phyloP scores from a whole-genome alignment of 257 asterid genomes.

The Lycium barbarum region DNA sequence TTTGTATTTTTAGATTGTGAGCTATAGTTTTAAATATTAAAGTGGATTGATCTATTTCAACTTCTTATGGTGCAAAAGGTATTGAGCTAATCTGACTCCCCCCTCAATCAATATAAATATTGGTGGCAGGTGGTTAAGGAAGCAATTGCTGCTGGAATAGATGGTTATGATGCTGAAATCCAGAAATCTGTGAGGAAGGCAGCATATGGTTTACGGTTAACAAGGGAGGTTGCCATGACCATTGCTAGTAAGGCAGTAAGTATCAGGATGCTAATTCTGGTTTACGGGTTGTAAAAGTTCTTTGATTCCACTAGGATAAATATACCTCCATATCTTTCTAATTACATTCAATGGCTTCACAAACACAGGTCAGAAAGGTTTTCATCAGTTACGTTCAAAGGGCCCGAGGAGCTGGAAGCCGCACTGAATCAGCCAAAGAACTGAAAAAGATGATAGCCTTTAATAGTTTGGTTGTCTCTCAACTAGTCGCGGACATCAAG shows the following conservation, averaged over 20 bases:
- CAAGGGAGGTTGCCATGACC: slow-evolving; percentile 87
- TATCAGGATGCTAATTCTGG: slow-evolving; percentile 28
- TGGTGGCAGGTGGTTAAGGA: slow-evolving; percentile 77
- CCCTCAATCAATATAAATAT: slow-evolving; percentile 25
- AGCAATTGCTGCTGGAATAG: slow-evolving; percentile 81
- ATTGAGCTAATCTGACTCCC: slow-evolving; percentile 20
- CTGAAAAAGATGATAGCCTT: slow-evolving; percentile 84
- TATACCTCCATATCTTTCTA: not conserved
- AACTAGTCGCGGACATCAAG: slow-evolving; percentile 84
- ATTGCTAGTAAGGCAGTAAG: slow-evolving; percentile 94
- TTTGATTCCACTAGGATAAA: not conserved
- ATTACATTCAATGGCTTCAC: slow-evolving; percentile 31
- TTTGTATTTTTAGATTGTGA: not conserved
- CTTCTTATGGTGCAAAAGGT: slow-evolving; percentile 8
- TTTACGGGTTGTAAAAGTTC: not conserved
- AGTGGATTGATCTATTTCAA: slow-evolving; percentile 18
- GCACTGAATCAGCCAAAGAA: slow-evolving; percentile 78
- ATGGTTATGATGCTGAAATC: slow-evolving; percentile 77
- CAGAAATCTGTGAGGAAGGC: slow-evolving; percentile 84
- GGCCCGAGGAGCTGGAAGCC: slow-evolving; percentile 81
- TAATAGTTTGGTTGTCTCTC: slow-evolving; percentile 81
- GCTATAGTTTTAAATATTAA: not conserved
- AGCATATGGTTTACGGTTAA: slow-evolving; percentile 91
- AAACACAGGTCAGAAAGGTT: slow-evolving; percentile 77
- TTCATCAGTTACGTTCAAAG: slow-evolving; percentile 76